phyloP scores from a whole-genome alignment of 2,329 filamentous ascomycete genomes.

The Harringtonia aguacate region DNA sequence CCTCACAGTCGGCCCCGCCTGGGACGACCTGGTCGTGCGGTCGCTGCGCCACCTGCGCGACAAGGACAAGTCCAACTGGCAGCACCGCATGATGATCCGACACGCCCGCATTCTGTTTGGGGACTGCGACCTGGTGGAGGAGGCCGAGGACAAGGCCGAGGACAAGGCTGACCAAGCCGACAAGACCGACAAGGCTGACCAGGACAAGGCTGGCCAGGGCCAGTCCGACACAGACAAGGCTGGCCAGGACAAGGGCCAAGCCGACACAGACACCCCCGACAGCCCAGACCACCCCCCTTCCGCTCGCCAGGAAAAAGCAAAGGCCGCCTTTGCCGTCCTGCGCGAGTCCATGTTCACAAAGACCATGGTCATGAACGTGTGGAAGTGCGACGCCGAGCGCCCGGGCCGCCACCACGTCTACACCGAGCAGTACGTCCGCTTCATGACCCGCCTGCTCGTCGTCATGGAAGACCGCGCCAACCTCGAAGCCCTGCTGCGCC shows the following conservation, averaged over 20 bases:
- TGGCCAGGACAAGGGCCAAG: no score
- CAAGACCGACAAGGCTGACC: not conserved
- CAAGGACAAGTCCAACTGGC: slow-evolving; percentile 90
- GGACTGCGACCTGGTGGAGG: slow-evolving; percentile 11
- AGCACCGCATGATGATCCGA: slow-evolving; percentile 79
- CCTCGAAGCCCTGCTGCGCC: slow-evolving; percentile 67
- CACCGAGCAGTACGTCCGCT: slow-evolving; percentile 74
- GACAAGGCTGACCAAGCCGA: not conserved
- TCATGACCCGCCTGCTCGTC: slow-evolving; percentile 66
- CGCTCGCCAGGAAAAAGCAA: slow-evolving; percentile 49
- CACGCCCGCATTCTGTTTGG: slow-evolving; percentile 46
- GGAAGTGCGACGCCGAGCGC: slow-evolving; percentile 81
- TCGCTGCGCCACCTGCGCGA: slow-evolving; percentile 42
- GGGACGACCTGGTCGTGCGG: slow-evolving; percentile 44
- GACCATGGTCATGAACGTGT: slow-evolving; percentile 89
- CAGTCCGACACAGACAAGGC: no score
- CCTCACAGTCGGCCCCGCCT: no score
- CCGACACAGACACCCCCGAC: not conserved
- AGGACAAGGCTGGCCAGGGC: no score
- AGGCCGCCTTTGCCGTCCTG: slow-evolving; percentile 71
- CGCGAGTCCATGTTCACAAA: slow-evolving; percentile 71
- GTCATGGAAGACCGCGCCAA: slow-evolving; percentile 64
- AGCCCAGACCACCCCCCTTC: not conserved
- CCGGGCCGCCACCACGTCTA: slow-evolving; percentile 86
- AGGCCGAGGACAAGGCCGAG: not conserved